Conservation (phyloP, 2,329 filamentous ascomycete genomes). For the Claviceps humidiphila region DNA sequence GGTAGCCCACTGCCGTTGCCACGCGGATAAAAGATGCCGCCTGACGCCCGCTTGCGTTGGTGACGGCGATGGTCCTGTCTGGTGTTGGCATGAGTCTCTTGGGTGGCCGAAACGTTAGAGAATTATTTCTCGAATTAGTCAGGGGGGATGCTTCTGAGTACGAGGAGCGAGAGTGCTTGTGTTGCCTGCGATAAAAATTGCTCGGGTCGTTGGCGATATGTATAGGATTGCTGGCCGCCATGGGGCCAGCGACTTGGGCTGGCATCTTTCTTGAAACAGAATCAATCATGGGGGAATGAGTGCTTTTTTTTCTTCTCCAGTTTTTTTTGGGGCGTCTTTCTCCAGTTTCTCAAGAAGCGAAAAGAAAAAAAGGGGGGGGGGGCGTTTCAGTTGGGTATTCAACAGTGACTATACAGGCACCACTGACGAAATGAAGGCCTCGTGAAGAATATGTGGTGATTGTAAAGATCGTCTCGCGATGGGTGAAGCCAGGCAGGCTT, state of each 20-base stretch:
- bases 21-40: conserved; percentile 90
- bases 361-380: neutral
- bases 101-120: conserved; percentile 44
- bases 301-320: neutral
- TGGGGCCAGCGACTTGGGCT: conserved; percentile 25
- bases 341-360: too few species aligned
- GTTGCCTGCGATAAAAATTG: conserved; percentile 27
- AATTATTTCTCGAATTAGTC: conserved; percentile 42
- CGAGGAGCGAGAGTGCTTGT: conserved; percentile 49
- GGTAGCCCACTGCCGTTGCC: conserved; percentile 84
- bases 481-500: conserved; percentile 12
- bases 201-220: conserved; percentile 23
- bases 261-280: conserved; percentile 20
- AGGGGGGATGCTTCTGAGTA: conserved; percentile 48
- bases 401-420: too few species aligned
- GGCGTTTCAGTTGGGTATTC: too few species aligned
- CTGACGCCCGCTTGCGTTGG: conserved; percentile 93
- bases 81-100: conserved; percentile 46
- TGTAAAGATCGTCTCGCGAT: conserved; percentile 8
- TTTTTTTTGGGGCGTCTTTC: too few species aligned
- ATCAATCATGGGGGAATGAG: neutral
- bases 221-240: conserved; percentile 25
- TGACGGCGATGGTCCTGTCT: conserved; percentile 77
- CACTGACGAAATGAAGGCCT: neutral
- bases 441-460: neutral